These are phyloP conservation scores for Plasmodium fragile DNA, from an alignment of 169 alveolate genomes.

Conservation along the genomic window DNA sequence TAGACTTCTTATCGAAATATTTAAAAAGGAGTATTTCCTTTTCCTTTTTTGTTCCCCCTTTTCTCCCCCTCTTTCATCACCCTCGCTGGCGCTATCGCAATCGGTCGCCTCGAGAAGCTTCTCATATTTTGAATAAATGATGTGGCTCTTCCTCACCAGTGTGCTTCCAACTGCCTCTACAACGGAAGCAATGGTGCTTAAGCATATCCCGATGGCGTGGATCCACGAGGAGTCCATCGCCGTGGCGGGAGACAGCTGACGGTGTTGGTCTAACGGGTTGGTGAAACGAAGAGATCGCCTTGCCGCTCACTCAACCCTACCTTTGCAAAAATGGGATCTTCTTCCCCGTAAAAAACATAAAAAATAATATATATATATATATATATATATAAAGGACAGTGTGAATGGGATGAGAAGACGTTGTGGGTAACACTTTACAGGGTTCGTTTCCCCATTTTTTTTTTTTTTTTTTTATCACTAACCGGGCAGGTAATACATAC, in stretches of 20 bases:
- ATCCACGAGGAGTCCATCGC: constrained; percentile 9
- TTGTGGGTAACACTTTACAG: not conserved
- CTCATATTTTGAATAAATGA: constrained; percentile 27
- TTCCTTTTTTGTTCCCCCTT: not conserved
- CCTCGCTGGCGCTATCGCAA: not conserved
- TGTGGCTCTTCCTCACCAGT: constrained; percentile 24
- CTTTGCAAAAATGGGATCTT: not conserved
- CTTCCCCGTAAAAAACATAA: not conserved
- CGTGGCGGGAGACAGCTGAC: not conserved
- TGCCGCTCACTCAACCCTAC: not conserved
- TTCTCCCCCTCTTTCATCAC: not conserved
- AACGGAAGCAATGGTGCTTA: constrained; percentile 5
- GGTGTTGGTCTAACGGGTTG: not conserved
- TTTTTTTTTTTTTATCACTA: not conserved
- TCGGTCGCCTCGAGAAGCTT: constrained; percentile 1
- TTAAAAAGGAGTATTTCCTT: constrained; percentile 22
- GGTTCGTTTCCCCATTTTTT: not conserved
- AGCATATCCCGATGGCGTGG: constrained; percentile 11
- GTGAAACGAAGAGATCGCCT: not conserved
- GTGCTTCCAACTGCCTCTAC: constrained; percentile 35
- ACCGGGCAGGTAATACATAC: not conserved
- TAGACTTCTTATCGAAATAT: constrained; percentile 24
- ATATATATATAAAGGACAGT: not conserved
- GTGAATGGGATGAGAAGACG: not conserved
- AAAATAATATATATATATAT: too few species aligned